These are phyloP conservation scores for Croton setiger DNA, from an alignment of 441 rosid species.

Conservation along the genomic window DNA sequence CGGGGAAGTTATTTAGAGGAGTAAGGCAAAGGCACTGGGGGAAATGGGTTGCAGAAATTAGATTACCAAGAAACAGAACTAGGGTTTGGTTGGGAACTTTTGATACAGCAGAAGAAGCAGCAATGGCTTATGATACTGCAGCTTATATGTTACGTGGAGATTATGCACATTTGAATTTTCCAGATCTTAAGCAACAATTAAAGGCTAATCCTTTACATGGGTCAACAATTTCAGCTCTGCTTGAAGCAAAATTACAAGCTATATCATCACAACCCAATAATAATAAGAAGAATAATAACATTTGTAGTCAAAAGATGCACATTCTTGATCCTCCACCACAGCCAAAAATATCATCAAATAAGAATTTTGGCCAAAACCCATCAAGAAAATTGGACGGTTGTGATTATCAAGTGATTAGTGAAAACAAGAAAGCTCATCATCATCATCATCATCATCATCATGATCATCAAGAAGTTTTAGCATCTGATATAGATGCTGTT, in stretches of 20 bases:
- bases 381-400: constrained; percentile 23
- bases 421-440: constrained; percentile 32
- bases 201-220: constrained; percentile 54
- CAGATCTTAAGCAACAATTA: constrained; percentile 53
- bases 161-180: constrained; percentile 74
- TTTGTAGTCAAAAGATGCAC: constrained; percentile 26
- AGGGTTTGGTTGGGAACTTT: constrained; percentile 90
- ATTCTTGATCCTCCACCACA: constrained; percentile 4
- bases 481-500: constrained; percentile 49
- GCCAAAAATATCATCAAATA: constrained; percentile 6
- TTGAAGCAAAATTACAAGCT: constrained; percentile 74
- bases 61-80: constrained; percentile 75
- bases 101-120: constrained; percentile 82
- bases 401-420: constrained; percentile 26
- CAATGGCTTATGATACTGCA: constrained; percentile 76
- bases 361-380: constrained; percentile 19
- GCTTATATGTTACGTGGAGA: constrained; percentile 78
- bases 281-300: no score
- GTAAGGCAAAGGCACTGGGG: constrained; percentile 94
- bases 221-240: constrained; percentile 58
- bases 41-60: constrained; percentile 89
- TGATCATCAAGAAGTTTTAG: constrained; percentile 20
- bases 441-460: no score
- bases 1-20: constrained; percentile 74
- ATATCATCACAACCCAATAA: constrained; percentile 40